Evolutionary conservation across 768 basidiomycete genomes (phyloP).

Genomic region (Rubroboletus satanas): DNA sequence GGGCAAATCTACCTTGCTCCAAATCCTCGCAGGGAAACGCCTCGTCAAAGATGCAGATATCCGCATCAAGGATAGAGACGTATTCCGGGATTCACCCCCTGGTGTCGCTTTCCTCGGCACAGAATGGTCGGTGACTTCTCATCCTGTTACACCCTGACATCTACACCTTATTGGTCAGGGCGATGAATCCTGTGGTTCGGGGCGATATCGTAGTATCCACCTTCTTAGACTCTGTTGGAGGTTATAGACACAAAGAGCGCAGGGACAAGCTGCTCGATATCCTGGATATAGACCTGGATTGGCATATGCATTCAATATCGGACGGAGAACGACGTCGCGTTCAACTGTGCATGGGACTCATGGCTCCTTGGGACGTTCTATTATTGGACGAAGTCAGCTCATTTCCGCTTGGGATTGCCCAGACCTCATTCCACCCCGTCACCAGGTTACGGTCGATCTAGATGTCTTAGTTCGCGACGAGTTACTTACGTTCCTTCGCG

Average conservation of each 20-base stretch:
- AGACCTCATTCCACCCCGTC: neutral
- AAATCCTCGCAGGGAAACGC: conserved; percentile 90
- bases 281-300: conserved; percentile 91
- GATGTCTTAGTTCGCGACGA: conserved; percentile 94
- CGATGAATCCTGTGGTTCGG: conserved; percentile 95
- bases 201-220: conserved; percentile 88
- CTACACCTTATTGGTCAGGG: conserved; percentile 46
- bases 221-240: conserved; percentile 97
- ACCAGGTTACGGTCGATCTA: conserved; percentile 90
- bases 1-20: conserved; percentile 94
- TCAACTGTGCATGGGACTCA: conserved; percentile 93
- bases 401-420: neutral
- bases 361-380: conserved; percentile 91
- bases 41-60: conserved; percentile 65
- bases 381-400: conserved; percentile 82
- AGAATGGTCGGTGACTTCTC: conserved; percentile 64
- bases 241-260: conserved; percentile 87
- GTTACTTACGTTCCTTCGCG: conserved; percentile 81
- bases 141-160: neutral
- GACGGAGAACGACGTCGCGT: conserved; percentile 93
- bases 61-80: conserved; percentile 74
- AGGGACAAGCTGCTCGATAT: conserved; percentile 85
- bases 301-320: conserved; percentile 94
- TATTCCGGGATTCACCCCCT: conserved; percentile 81
- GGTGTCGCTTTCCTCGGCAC: conserved; percentile 89